Evolutionary conservation across 768 basidiomycete genomes (phyloP), one percentile per base, ranked within the genome.

Genomic region (Phanerochaete carnosa): DNA sequence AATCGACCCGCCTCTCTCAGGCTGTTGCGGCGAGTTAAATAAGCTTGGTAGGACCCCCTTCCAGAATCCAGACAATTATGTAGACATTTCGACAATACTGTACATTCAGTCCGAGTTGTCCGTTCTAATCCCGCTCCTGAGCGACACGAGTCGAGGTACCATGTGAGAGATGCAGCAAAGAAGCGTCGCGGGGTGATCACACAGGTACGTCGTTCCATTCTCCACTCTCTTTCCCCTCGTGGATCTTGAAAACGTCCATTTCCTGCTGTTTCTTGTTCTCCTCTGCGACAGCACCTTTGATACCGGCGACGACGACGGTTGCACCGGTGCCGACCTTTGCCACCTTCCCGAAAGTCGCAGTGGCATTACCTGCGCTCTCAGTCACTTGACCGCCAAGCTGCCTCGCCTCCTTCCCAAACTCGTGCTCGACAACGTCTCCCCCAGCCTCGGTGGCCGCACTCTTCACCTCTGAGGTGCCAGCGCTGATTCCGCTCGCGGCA

Each of bases 381-480:
- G 59, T 64, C 7, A 59, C 37, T 29, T 62, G 33, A 3, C 61
- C 66, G 9, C 58, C 63, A 3, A 69, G 62, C 6, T 61, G 59
- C 29, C 66, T 49, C 54, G 65, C 64, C 56, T 69, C 65, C 43
- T 13, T 22, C 33, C 66, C 68, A 26, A 61, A 62, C 50, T 66
- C 65, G 60, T 67, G 66, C 64, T 69, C 57, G 16, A 68, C 62
- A 26, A 64, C 53, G n/a, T 57, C 37, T 4, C 66, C 66, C 9
- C 59, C 66, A 1, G 66, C 57, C 15, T 63, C 62, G 22, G 58
- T 47, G 12, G 65, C 28, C 47, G 68, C 57, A n/a, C 37, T 55
- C 22, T 58, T 58, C 29, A 69, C 58, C 52, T 64, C 64, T 16
- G 32, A 37, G 23, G 57, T 28, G 16, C 68, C 66, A 5, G 56